These are phyloP conservation scores for Magnusiomyces ingens DNA, from an alignment of 1,139 yeast genomes.

Conservation along the genomic window DNA sequence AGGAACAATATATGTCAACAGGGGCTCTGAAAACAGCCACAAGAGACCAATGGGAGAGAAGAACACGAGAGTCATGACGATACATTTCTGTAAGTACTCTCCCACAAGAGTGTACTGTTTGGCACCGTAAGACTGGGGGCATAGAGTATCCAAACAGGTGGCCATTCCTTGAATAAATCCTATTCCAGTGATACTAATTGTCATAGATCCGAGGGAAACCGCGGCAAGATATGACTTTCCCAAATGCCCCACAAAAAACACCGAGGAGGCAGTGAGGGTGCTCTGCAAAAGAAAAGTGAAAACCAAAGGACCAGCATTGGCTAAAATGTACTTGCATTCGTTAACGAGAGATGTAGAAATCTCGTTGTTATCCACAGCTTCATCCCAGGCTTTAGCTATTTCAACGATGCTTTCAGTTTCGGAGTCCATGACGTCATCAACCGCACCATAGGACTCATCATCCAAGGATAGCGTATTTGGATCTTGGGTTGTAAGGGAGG, in stretches of 20 bases:
- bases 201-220: conserved; percentile 80
- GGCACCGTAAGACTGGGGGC: conserved; percentile 59
- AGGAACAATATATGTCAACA: conserved; percentile 35
- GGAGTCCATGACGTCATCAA: too few relatives aligned
- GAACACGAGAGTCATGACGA: conserved; percentile 42
- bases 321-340: conserved; percentile 32
- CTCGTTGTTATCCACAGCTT: conserved; percentile 35
- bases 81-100: conserved; percentile 48
- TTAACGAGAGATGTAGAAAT: conserved; percentile 41
- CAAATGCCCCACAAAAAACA: conserved; percentile 71
- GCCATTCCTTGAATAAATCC: conserved; percentile 83
- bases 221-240: conserved; percentile 69
- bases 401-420: too few relatives aligned
- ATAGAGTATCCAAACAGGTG: conserved; percentile 73
- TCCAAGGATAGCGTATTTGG: too few relatives aligned
- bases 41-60: conserved; percentile 41
- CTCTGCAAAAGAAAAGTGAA: conserved; percentile 25
- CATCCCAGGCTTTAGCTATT: conserved; percentile 30
- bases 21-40: conserved; percentile 52
- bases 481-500: too few relatives aligned
- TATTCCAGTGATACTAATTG: conserved; percentile 66
- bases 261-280: neutral
- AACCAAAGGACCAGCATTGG: conserved; percentile 29
- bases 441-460: too few relatives aligned
- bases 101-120: conserved; percentile 47